A percentile compares a stretch with the other conserved stretches of the same genome.
Evolutionary conservation across 768 basidiomycete species (phyloP).

Genomic region (Pleurotus cornucopiae): DNA sequence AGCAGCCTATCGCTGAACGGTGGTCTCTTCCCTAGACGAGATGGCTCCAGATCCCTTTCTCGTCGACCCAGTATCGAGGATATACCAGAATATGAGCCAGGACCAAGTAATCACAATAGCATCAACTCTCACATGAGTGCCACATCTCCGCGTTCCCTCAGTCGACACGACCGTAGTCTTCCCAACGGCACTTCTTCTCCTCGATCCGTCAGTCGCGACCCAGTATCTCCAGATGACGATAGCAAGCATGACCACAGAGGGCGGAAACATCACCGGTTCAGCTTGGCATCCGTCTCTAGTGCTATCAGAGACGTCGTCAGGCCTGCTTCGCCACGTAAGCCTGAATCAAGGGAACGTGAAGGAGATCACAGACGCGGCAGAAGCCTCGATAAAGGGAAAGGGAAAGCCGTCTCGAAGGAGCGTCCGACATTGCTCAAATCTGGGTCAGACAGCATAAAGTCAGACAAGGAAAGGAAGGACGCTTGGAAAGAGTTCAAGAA

Average conservation of each 20-base stretch:
- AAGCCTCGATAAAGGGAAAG: conserved; percentile 15
- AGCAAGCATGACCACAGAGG: conserved; percentile 19
- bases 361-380: conserved; percentile 14
- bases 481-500: conserved; percentile 88
- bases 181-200: background rate
- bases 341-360: conserved; percentile 7
- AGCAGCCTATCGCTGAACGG: conserved; percentile 11
- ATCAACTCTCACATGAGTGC: background rate
- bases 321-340: conserved; percentile 35
- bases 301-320: conserved; percentile 46
- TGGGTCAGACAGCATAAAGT: conserved; percentile 32
- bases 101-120: conserved; percentile 3
- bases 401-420: conserved; percentile 21
- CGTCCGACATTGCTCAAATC: conserved; percentile 27
- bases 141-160: background rate
- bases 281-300: conserved; percentile 47
- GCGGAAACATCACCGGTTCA: conserved; percentile 43
- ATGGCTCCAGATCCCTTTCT: conserved; percentile 26
- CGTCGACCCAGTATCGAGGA: conserved; percentile 37
- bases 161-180: background rate
- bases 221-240: conserved; percentile 9
- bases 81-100: conserved; percentile 28
- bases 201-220: background rate
- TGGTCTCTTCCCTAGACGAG: background rate
- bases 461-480: conserved; percentile 38